Evolutionary conservation across 2,329 filamentous ascomycete genomes (phyloP).

Genomic region (Colletotrichum agaves): DNA sequence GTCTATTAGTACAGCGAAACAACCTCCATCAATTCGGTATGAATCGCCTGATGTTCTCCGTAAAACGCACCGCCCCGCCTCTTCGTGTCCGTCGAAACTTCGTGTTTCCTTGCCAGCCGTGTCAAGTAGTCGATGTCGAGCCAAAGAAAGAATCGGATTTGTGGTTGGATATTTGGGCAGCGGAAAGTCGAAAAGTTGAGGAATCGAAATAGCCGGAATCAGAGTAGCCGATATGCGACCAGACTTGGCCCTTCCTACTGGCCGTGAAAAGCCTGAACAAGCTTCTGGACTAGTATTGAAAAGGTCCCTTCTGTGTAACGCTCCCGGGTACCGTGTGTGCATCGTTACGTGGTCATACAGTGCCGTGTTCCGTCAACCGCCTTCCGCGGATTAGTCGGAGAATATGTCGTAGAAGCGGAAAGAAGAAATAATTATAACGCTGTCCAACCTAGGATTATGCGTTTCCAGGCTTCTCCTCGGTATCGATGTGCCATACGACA

Average conservation of each 20-base stretch:
- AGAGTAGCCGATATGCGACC: conserved; percentile 14
- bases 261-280: conserved; percentile 23
- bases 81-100: conserved; percentile 22
- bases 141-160: conserved; percentile 10
- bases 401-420: conserved; percentile 37
- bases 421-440: conserved; percentile 17
- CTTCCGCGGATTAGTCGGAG: conserved; percentile 35
- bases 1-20: conserved; percentile 45
- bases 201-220: conserved; percentile 17
- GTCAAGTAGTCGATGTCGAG: conserved; percentile 8
- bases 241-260: conserved; percentile 7
- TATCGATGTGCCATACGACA: conserved; percentile 98
- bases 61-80: conserved; percentile 22
- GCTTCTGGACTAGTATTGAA: conserved; percentile 26
- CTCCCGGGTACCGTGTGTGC: conserved; percentile 29
- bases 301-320: conserved; percentile 30
- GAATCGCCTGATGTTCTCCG: conserved; percentile 25
- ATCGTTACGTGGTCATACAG: conserved; percentile 37
- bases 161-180: conserved; percentile 27
- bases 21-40: conserved; percentile 35
- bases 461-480: conserved; percentile 92
- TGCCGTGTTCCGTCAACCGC: conserved; percentile 37
- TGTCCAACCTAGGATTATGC: conserved; percentile 47
- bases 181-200: conserved; percentile 25
- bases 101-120: conserved; percentile 11